These are phyloP conservation scores for Pichia membranifaciens DNA, from an alignment of 805 yeast species.

Conservation along the genomic window DNA sequence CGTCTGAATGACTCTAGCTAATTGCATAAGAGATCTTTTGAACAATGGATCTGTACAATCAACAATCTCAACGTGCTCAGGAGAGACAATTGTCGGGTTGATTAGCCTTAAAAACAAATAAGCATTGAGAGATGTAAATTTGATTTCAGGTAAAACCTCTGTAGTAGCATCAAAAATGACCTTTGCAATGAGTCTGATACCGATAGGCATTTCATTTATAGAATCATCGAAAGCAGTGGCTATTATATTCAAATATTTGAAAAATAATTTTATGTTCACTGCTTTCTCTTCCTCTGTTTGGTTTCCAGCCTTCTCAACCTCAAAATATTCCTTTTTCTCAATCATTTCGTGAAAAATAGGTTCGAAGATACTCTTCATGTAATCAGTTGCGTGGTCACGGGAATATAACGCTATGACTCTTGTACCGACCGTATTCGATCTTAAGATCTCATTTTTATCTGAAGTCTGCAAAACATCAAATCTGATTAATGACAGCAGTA, in stretches of 20 bases:
- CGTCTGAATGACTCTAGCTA: conserved; percentile 80
- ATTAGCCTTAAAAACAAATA: conserved; percentile 74
- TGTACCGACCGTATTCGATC: conserved; percentile 80
- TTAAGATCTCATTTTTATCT: conserved; percentile 64
- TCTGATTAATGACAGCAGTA: conserved; percentile 50
- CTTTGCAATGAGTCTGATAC: conserved; percentile 65
- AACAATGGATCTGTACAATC: conserved; percentile 15
- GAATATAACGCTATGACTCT: conserved; percentile 68
- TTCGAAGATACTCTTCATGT: conserved; percentile 45
- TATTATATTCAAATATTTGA: conserved; percentile 48
- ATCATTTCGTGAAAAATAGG: conserved; percentile 54
- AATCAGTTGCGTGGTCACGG: conserved; percentile 56
- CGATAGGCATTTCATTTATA: conserved; percentile 55
- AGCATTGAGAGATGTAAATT: conserved; percentile 73
- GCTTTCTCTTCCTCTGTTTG: conserved; percentile 34
- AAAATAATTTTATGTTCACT: conserved; percentile 42
- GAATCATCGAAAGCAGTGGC: conserved; percentile 57
- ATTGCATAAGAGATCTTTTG: conserved; percentile 63
- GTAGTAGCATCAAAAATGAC: conserved; percentile 54
- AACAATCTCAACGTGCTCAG: conserved; percentile 47
- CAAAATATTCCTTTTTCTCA: conserved; percentile 47
- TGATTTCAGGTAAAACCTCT: conserved; percentile 59
- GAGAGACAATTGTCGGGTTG: conserved; percentile 88
- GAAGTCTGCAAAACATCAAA: conserved; percentile 58
- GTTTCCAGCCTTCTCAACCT: conserved; percentile 34